phyloP scores from a whole-genome alignment of 495 filamentous ascomycete genomes.

The Penicillium samsonianum region DNA sequence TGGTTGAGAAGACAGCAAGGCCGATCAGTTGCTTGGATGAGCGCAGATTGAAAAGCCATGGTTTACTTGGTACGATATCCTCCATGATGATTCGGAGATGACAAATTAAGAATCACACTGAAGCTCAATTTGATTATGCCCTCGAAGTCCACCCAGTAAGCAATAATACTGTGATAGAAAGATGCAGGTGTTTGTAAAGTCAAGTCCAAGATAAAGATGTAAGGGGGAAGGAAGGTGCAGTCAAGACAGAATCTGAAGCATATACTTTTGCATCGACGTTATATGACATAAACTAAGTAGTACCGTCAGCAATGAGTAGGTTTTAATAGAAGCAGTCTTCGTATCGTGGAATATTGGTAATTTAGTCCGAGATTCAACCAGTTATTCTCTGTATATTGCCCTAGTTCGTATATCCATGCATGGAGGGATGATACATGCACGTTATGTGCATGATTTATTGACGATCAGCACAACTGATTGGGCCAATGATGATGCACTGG shows the following conservation, averaged over 20 bases:
- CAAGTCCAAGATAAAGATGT: not conserved
- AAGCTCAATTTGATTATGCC: not conserved
- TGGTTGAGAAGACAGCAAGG: conserved; percentile 2
- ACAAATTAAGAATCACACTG: not conserved
- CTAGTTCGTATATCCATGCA: conserved; percentile 4
- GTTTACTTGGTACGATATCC: not conserved
- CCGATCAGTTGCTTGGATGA: conserved; percentile 11
- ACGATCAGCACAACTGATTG: not conserved
- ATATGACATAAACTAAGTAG: not conserved
- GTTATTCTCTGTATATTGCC: not conserved
- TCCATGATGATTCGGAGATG: not conserved
- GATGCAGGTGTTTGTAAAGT: not conserved
- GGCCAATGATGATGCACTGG: not conserved
- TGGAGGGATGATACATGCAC: not conserved
- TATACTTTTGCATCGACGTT: not conserved
- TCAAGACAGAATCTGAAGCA: not conserved
- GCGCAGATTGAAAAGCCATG: conserved; percentile 9
- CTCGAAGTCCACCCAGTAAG: not conserved
- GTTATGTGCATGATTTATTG: not conserved
- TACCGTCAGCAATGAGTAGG: not conserved
- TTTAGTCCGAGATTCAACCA: not conserved
- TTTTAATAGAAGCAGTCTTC: not conserved
- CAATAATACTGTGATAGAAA: not conserved
- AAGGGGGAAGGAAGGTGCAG: conserved; percentile 6
- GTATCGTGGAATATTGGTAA: not conserved